Evolutionary conservation across 345 rosid genomes (phyloP), one percentile per base, ranked within the genome.

Genomic region (Draba incana): DNA sequence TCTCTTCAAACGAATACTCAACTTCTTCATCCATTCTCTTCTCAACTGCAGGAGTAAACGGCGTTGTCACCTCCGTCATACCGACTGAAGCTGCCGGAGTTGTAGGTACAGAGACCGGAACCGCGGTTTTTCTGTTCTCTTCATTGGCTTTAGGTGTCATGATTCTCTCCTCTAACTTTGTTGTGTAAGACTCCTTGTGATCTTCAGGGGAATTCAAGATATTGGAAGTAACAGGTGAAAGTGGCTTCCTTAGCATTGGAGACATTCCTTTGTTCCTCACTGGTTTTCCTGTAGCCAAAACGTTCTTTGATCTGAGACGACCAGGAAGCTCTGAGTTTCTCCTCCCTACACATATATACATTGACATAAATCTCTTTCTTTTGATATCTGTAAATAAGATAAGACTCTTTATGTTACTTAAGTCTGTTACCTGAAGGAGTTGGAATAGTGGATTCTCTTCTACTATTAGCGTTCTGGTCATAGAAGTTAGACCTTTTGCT

Each of bases 151-250:
- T 57, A 39, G 74, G 77, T 24, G 66, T 39, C 66, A 58, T 16
- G 73, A 58, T 35, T 48, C 65, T 62, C 51, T 71, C 68, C 24
- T 58, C 66, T 16, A 58, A 30, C 68, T 63, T 76, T 33, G 66
- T 66, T 3, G 45, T 65, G 55, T 62, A 76, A 30, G 64, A 42
- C 33, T 38, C 66, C 53, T 65, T 78, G 57, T 81, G 74, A 71
- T 70, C 83, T 76, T 77, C 84, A 12, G 67, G 52, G 56, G 81
- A 77, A 37, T 81, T 78, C 64, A 64, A 70, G 41, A 84, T 81
- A 73, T 86, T 88, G 54, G 80, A 74, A 54, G 88, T 64, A 52
- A 89, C 74, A 4, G 92, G 87, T 54, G 92, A 85, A 37, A 89
- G 88, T 1, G 92, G 87, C 54, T 83, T 82, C 45, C 92, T 78